Evolutionary conservation across 768 basidiomycete genomes (phyloP), one percentile per base, ranked within the genome.

Genomic region (Boletales sp.): DNA sequence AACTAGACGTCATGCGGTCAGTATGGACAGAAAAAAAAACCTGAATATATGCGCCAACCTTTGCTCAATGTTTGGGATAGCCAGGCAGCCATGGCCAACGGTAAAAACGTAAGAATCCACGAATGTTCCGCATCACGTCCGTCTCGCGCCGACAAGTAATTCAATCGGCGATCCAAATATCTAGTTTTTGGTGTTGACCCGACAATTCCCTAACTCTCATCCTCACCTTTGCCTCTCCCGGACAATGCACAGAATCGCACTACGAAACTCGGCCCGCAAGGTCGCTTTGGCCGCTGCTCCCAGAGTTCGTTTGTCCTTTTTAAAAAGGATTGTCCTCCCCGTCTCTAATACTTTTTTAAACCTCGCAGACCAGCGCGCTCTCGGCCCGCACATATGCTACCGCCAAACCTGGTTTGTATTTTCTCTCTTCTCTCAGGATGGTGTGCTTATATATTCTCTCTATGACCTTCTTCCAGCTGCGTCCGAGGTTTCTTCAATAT

Each of bases 401-500:
- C 62, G 94, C 94, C 64, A 99, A 99, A 78, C 86, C 96, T 74
- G 90, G 94, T 97, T 59, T 58, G 89, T 70, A 33, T 44, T 49
- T 46, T 39, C 25, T 41, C 38, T 34, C 21, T 19, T 8, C 14
- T 11, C n/a, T 11, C n/a, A 33, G 34, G 6, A 45, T 32, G 38
- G 40, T 21, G 32, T 14, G 56, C 47, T 65, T 10, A 57, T 45
- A 4, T 36, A 18, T 14, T 56, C 50, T 41, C 19, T 70, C 33
- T 1, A 19, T 70, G 66, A 21, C 4, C 21, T 21, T 28, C 68
- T 57, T 54, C 61, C 54, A 95, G 96, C 94, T 70, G 96, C 95
- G 60, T 95, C 94, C 64, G 96, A 99, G 83, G 96, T 99, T 61
- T 95, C 96, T 40, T 94, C 94, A 63, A 97, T 99, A 77, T 85